Conservation (phyloP, 176 grass and related monocot species). For the Hsuehochloa calcarea region DNA sequence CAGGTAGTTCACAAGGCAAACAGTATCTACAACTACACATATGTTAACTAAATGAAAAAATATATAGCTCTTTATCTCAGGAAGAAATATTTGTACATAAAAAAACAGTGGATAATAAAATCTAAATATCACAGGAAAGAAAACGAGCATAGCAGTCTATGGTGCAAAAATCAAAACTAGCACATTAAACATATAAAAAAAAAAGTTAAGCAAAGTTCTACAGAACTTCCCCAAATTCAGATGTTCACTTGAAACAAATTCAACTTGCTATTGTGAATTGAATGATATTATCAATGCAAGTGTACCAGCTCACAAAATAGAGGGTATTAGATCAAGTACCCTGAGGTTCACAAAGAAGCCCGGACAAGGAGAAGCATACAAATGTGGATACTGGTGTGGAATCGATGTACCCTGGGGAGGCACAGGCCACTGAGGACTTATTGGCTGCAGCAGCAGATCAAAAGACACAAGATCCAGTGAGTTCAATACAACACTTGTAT, state of each 20-base stretch:
- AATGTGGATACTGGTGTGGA: slow-evolving; percentile 39
- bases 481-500: not conserved
- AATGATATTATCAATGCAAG: not conserved
- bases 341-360: slow-evolving; percentile 49
- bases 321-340: slow-evolving; percentile 26
- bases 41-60: not conserved
- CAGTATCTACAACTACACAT: not conserved
- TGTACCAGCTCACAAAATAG: not conserved
- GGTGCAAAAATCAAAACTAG: not conserved
- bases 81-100: not conserved
- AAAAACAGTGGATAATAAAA: not conserved
- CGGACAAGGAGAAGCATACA: slow-evolving; percentile 35
- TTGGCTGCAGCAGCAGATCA: slow-evolving; percentile 32
- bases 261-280: not conserved
- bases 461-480: not conserved
- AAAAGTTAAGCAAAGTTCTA: not conserved
- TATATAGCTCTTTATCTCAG: not conserved
- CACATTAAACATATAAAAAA: not conserved
- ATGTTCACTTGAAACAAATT: not conserved
- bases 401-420: slow-evolving; percentile 26
- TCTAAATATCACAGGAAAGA: slow-evolving; percentile 8
- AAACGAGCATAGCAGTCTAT: not conserved
- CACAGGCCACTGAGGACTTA: slow-evolving; percentile 40
- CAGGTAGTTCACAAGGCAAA: slow-evolving; percentile 19
- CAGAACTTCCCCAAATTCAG: not conserved